Conservation (phyloP, 2,329 filamentous ascomycete genomes). For the Paracoccidioides lutzii region DNA sequence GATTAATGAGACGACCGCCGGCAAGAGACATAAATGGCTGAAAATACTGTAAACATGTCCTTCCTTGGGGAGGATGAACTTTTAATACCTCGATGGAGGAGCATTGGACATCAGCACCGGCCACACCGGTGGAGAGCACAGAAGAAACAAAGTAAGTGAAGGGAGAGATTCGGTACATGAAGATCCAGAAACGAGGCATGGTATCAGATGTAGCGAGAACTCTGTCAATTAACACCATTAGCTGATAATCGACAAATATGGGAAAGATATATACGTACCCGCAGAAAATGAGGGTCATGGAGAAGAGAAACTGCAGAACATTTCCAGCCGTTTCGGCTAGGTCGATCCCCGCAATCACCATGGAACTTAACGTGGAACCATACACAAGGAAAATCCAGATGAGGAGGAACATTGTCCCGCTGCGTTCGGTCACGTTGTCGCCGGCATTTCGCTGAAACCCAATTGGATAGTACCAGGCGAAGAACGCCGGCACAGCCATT, state of each 20-base stretch:
- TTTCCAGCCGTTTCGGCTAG: conserved; percentile 55
- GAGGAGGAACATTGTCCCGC: conserved; percentile 53
- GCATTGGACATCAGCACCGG: conserved; percentile 20
- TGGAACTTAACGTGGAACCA: conserved; percentile 58
- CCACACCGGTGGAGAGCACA: conserved; percentile 25
- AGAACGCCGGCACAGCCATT: conserved; percentile 50
- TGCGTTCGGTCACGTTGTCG: conserved; percentile 36
- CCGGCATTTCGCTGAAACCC: conserved; percentile 34
- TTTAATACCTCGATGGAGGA: conserved; percentile 23
- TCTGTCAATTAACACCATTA: conserved; percentile 10
- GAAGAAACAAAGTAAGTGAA: conserved; percentile 48
- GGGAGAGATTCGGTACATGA: conserved; percentile 58
- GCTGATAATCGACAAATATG: neutral
- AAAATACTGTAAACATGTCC: conserved; percentile 48
- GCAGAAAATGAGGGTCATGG: conserved; percentile 49
- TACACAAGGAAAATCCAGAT: conserved; percentile 57
- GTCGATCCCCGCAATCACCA: conserved; percentile 58
- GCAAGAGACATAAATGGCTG: conserved; percentile 23
- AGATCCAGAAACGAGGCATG: conserved; percentile 62
- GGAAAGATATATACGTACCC: conserved; percentile 10
- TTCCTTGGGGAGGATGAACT: conserved; percentile 40
- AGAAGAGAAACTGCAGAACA: conserved; percentile 47
- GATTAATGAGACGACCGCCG: conserved; percentile 30
- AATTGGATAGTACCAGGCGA: conserved; percentile 56
- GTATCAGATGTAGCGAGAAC: conserved; percentile 39